Percentiles rank a stretch among this genome's conserved stretches.
Conservation (phyloP, 495 filamentous ascomycete species). For the Penicillium cinerascens region DNA sequence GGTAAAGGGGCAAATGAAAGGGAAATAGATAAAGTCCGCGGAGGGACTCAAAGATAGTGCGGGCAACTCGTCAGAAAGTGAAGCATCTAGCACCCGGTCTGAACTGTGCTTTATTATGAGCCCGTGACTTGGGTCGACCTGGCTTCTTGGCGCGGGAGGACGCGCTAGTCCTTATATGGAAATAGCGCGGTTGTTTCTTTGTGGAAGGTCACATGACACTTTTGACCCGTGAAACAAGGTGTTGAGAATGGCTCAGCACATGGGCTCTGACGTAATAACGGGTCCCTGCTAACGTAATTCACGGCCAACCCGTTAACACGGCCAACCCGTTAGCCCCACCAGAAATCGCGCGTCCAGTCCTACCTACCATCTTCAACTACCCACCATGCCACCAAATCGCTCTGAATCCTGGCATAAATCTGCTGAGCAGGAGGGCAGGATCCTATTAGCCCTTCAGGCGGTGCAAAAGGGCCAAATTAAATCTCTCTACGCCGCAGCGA, state of each 20-base stretch:
- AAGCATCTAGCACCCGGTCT: slow-evolving; percentile 17
- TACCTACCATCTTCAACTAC: no score
- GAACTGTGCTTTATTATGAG: slow-evolving; percentile 28
- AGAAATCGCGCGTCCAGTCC: no score
- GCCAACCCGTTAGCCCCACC: no score
- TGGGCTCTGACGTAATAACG: slow-evolving; percentile 3
- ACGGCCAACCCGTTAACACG: no score
- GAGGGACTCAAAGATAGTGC: slow-evolving; percentile 8
- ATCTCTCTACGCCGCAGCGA: no score
- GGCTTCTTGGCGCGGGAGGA: slow-evolving; percentile 26
- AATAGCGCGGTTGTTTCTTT: slow-evolving; percentile 2
- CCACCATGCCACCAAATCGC: no score
- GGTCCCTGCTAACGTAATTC: no score
- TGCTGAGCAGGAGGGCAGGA: no score
- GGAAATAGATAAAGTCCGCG: slow-evolving; percentile 1
- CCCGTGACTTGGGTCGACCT: slow-evolving; percentile 30
- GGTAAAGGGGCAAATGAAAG: slow-evolving; percentile 15
- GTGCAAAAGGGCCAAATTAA: no score
- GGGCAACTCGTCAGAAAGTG: slow-evolving; percentile 7
- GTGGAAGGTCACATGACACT: slow-evolving; percentile 1
- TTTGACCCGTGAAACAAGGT: neutral
- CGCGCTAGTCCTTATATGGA: slow-evolving; percentile 13
- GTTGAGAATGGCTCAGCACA: neutral
- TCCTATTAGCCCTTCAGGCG: no score
- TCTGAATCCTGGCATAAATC: no score